A percentile compares a stretch with the other conserved stretches of the same genome.
Conservation (phyloP, 2,329 filamentous ascomycete species). For the Alternaria infectoria region DNA sequence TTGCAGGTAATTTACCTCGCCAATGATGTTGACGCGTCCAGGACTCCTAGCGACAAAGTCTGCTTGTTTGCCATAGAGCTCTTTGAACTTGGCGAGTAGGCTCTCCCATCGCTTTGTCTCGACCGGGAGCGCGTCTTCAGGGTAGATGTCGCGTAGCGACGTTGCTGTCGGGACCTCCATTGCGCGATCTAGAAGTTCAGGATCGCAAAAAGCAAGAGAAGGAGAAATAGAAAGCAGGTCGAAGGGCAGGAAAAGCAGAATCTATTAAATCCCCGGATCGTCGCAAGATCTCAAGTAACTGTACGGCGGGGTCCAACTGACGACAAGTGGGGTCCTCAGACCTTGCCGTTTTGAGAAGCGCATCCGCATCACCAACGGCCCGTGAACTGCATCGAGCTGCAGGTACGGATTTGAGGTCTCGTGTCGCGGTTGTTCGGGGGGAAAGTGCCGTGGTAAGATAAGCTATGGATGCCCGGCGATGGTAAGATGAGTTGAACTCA, state of each 20-base stretch:
- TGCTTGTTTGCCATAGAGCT: slow-evolving; percentile 71
- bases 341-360: slow-evolving; percentile 25
- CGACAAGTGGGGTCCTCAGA: slow-evolving; percentile 30
- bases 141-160: slow-evolving; percentile 83
- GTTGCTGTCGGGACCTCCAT: slow-evolving; percentile 73
- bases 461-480: neutral
- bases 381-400: slow-evolving; percentile 23
- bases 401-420: slow-evolving; percentile 15
- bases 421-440: neutral
- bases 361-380: slow-evolving; percentile 22
- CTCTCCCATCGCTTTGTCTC: slow-evolving; percentile 78
- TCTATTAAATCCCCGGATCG: slow-evolving; percentile 18
- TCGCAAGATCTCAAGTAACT: slow-evolving; percentile 26
- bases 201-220: neutral
- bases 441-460: neutral
- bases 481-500: neutral
- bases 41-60: slow-evolving; percentile 89
- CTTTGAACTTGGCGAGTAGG: slow-evolving; percentile 73
- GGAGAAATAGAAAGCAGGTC: slow-evolving; percentile 3
- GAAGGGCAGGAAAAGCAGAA: neutral
- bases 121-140: slow-evolving; percentile 69
- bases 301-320: slow-evolving; percentile 27
- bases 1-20: slow-evolving; percentile 62
- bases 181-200: slow-evolving; percentile 4
- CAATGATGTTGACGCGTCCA: slow-evolving; percentile 96